Conservation (phyloP, 139 green algal species). For the Astrephomene gubernaculifera region DNA sequence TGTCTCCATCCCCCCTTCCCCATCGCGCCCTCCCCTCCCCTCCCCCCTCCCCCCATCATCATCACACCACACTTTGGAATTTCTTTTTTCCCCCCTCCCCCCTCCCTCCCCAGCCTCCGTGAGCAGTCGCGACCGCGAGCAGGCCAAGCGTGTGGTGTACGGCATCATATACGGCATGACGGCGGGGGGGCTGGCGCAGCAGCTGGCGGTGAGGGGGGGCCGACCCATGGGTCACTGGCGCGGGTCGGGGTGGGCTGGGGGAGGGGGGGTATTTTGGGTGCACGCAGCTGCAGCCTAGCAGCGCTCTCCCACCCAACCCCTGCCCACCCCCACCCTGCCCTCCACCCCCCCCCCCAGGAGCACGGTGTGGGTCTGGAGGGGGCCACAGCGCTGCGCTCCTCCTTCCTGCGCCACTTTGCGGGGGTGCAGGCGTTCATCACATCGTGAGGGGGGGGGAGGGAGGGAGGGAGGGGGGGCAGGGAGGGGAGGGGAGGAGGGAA, state of each 20-base stretch:
- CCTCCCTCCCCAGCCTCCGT: conserved; percentile 17
- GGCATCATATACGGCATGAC: conserved; percentile 75
- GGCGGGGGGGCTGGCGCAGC: conserved; percentile 30
- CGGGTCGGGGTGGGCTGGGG: too few species aligned
- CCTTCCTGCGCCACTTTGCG: conserved; percentile 66
- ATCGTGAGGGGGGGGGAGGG: conserved; percentile 3
- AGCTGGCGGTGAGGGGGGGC: conserved; percentile 19
- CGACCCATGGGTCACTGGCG: too few species aligned
- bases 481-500: neutral
- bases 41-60: too few species aligned
- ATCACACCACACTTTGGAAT: too few species aligned
- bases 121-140: conserved; percentile 57
- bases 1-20: too few species aligned
- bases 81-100: too few species aligned
- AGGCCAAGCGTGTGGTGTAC: conserved; percentile 75
- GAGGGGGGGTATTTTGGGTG: too few species aligned
- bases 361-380: conserved; percentile 30
- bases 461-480: too few species aligned
- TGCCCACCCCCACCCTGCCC: too few species aligned
- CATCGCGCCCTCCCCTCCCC: too few species aligned
- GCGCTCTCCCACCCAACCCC: too few species aligned
- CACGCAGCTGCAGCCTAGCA: too few species aligned
- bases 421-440: conserved; percentile 61
- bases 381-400: conserved; percentile 53
- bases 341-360: neutral